These are phyloP conservation scores for Neckera pumila DNA, from an alignment of 225 moss, liverwort and hornwort species.

Conservation along the genomic window DNA sequence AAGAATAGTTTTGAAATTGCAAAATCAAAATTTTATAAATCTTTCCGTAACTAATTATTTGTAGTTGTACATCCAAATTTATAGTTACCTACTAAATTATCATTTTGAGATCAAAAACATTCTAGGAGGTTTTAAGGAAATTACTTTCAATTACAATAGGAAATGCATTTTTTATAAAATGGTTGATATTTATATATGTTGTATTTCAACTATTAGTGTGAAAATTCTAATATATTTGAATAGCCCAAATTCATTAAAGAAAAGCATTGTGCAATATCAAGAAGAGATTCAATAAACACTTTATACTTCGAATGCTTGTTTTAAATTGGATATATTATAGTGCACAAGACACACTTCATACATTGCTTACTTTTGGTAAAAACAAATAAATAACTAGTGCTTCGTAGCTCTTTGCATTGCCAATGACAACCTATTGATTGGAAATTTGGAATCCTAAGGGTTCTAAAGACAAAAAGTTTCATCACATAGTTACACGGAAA, in stretches of 20 bases:
- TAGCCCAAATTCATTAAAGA: too few species aligned
- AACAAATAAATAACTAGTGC: too few species aligned
- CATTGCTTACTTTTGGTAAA: too few species aligned
- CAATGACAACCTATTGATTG: too few species aligned
- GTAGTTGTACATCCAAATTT: not conserved
- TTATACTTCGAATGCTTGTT: too few species aligned
- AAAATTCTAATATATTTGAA: not conserved
- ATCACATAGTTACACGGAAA: too few species aligned
- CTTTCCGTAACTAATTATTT: not conserved
- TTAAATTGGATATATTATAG: too few species aligned
- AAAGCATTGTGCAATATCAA: too few species aligned
- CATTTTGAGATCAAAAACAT: not conserved
- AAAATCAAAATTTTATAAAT: not conserved
- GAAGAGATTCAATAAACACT: too few species aligned
- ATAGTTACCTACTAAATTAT: not conserved
- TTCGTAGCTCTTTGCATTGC: accelerated
- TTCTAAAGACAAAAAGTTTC: too few species aligned
- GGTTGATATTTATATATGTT: not conserved
- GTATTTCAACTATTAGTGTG: not conserved
- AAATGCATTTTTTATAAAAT: not conserved
- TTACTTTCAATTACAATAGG: not conserved
- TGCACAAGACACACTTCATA: too few species aligned
- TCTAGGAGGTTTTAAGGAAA: not conserved
- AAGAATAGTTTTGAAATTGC: not conserved
- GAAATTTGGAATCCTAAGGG: too few species aligned